These are phyloP conservation scores for Pythium grandisporangium DNA, from an alignment of 352 stramenopile genomes.

Conservation along the genomic window DNA sequence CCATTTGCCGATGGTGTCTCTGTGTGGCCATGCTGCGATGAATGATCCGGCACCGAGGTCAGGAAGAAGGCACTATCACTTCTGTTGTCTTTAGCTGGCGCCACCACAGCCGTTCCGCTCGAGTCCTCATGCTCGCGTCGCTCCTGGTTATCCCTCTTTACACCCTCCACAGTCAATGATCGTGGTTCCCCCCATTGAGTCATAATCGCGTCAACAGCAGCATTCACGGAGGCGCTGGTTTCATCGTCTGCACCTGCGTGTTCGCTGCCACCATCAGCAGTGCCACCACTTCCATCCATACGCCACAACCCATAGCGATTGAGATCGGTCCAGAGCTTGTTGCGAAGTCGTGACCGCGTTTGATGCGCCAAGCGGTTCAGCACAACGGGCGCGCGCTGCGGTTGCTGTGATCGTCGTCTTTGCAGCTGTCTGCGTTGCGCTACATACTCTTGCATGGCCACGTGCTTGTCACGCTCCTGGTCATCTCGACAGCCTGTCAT, in stretches of 20 bases:
- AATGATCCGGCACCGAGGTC: conserved; percentile 15
- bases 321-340: conserved; percentile 54
- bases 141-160: too few relatives aligned
- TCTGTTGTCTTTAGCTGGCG: too few relatives aligned
- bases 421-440: conserved; percentile 1
- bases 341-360: conserved; percentile 18
- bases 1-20: too few relatives aligned
- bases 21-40: too few relatives aligned
- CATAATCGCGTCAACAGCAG: conserved; percentile 46
- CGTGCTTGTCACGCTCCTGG: conserved; percentile 1
- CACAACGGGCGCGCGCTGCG: conserved; percentile 20
- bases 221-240: conserved; percentile 24
- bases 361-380: conserved; percentile 15
- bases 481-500: conserved; percentile 1
- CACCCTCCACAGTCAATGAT: too few relatives aligned
- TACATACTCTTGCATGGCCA: conserved; percentile 3
- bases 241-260: conserved; percentile 12
- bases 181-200: conserved; percentile 33
- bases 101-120: too few relatives aligned
- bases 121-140: too few relatives aligned
- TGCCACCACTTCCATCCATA: conserved; percentile 7
- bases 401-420: conserved; percentile 16
- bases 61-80: conserved; percentile 21
- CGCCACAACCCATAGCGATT: conserved; percentile 49
- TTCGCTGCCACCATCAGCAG: conserved; percentile 4